Evolutionary conservation across 148 eudicot genomes (phyloP).

Genomic region (Nepenthes gracilis): DNA sequence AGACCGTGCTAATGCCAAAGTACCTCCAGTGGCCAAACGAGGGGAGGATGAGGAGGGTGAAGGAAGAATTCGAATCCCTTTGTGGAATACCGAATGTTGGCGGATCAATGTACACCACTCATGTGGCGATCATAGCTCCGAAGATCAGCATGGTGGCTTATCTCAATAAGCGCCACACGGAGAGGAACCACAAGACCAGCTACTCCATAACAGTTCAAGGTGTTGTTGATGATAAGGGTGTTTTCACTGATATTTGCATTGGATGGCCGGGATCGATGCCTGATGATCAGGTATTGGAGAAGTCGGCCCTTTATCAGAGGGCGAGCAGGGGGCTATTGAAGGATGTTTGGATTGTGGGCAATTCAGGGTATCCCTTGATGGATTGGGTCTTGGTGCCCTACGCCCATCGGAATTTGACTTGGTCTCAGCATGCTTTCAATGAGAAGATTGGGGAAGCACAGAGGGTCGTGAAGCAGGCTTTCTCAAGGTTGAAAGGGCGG

Average conservation of each 20-base stretch:
- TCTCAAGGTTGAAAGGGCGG: conserved; percentile 42
- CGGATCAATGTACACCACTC: conserved; percentile 72
- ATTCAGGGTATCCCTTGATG: conserved; percentile 32
- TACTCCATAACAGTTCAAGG: conserved; percentile 70
- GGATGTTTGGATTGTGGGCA: conserved; percentile 40
- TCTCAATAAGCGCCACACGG: conserved; percentile 65
- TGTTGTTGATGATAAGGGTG: conserved; percentile 45
- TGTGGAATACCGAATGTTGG: conserved; percentile 57
- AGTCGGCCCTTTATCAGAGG: conserved; percentile 42
- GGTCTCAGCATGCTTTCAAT: conserved; percentile 65
- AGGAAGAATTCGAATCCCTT: conserved; percentile 20
- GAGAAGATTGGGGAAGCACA: conserved; percentile 46
- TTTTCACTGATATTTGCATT: conserved; percentile 53
- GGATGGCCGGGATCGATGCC: conserved; percentile 82
- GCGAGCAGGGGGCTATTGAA: conserved; percentile 30
- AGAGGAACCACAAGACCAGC: conserved; percentile 61
- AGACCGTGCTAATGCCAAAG: conserved; percentile 36
- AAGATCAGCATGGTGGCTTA: conserved; percentile 41
- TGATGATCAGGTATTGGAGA: conserved; percentile 45
- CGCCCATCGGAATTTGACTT: conserved; percentile 40
- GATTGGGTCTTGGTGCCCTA: conserved; percentile 73
- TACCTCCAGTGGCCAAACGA: conserved; percentile 63
- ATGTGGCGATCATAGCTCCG: conserved; percentile 69
- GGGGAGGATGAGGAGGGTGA: conserved; percentile 9
- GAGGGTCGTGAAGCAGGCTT: conserved; percentile 35